These are phyloP conservation scores for Aspergillus ostianus DNA, from an alignment of 495 filamentous ascomycete species.

Conservation along the genomic window DNA sequence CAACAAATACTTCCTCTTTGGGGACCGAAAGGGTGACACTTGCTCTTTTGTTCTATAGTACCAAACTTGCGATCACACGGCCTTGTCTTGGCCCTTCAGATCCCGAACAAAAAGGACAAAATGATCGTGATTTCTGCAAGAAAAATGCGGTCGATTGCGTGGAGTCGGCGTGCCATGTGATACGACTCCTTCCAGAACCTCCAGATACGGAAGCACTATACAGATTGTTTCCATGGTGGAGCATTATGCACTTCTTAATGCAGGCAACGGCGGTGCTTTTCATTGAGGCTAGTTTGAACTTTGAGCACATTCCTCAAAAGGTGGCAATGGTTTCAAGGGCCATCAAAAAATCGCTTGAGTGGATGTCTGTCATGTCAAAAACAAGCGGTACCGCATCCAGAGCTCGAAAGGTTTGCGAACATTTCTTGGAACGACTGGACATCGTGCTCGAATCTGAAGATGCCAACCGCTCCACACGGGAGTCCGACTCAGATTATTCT, in stretches of 20 bases:
- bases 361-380: constrained; percentile 48
- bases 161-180: constrained; percentile 53
- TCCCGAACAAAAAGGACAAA: constrained; percentile 25
- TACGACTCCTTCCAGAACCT: constrained; percentile 52
- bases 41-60: constrained; percentile 57
- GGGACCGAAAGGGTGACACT: constrained; percentile 44
- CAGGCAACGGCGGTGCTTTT: constrained; percentile 59
- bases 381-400: constrained; percentile 46
- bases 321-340: constrained; percentile 49
- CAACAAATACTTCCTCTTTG: constrained; percentile 31
- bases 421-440: constrained; percentile 43
- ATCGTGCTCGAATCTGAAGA: not conserved
- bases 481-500: not conserved
- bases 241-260: constrained; percentile 60
- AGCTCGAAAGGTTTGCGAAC: constrained; percentile 52
- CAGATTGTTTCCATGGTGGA: constrained; percentile 61
- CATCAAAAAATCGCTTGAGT: constrained; percentile 53
- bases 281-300: constrained; percentile 54
- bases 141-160: constrained; percentile 56
- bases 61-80: constrained; percentile 57
- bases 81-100: constrained; percentile 59
- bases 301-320: constrained; percentile 55
- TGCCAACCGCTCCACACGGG: constrained; percentile 11
- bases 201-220: constrained; percentile 43
- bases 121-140: constrained; percentile 48